Conservation (phyloP, 305 asterid genomes). For the Fraxinus velutina region DNA sequence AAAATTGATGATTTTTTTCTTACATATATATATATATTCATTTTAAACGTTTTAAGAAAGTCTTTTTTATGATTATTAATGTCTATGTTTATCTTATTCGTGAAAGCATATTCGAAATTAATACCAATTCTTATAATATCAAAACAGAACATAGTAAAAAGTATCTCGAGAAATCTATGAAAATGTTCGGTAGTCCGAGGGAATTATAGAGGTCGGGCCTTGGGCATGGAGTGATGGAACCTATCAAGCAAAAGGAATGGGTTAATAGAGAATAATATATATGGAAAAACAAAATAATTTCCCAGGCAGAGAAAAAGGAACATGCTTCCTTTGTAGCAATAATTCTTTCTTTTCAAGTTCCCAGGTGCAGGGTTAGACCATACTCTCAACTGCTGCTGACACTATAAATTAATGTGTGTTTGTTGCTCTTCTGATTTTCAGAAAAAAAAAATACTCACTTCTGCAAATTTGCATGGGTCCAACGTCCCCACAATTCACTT, state of each 20-base stretch:
- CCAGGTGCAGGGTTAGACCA: constrained; percentile 13
- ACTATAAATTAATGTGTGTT: background rate
- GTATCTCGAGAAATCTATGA: background rate
- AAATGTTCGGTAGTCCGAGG: no score
- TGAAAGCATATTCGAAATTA: no score
- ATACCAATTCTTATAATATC: no score
- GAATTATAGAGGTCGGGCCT: background rate
- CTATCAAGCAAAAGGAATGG: background rate
- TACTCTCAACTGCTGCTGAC: background rate
- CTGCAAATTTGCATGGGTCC: background rate
- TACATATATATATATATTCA: background rate
- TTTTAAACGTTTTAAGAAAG: no score
- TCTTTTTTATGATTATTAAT: no score
- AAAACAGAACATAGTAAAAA: background rate
- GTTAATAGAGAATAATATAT: background rate
- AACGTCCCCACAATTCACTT: background rate
- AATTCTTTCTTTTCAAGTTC: constrained; percentile 30
- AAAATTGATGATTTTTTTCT: no score
- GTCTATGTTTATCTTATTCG: background rate
- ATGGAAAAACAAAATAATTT: constrained; percentile 3
- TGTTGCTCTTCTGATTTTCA: constrained; percentile 11
- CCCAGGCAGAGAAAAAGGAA: constrained; percentile 25
- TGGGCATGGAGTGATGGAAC: background rate
- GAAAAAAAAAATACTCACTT: no score
- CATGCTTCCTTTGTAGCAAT: constrained; percentile 31